Conservation (phyloP, 257 asterid species). For the Petunia axillaris region DNA sequence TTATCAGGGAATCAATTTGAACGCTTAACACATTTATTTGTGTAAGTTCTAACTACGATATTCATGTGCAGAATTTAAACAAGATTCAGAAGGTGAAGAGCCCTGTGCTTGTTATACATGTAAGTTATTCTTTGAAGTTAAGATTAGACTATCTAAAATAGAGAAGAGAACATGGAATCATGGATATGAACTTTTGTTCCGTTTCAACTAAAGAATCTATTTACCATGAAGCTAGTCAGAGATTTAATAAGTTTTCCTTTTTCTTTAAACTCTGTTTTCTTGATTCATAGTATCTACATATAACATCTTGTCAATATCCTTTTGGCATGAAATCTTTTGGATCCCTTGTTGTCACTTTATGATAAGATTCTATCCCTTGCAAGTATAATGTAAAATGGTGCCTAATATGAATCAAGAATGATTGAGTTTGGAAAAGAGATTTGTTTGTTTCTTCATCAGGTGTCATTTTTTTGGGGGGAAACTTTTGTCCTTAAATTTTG, state of each 20-base stretch:
- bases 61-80: conserved; percentile 80
- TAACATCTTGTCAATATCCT: neutral
- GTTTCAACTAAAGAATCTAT: neutral
- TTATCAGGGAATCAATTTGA: neutral
- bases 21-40: neutral
- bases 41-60: conserved; percentile 21
- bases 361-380: neutral
- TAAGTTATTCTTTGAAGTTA: conserved; percentile 49
- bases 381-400: neutral
- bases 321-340: conserved; percentile 20
- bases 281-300: neutral
- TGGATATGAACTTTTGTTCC: neutral
- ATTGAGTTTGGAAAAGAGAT: neutral
- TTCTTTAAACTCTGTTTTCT: neutral
- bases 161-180: conserved; percentile 5
- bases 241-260: neutral
- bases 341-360: neutral
- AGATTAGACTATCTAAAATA: neutral
- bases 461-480: neutral
- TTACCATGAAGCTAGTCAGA: neutral
- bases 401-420: neutral
- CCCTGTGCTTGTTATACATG: conserved; percentile 96
- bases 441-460: neutral
- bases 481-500: neutral
- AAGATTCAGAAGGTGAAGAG: conserved; percentile 91